Evolutionary conservation across 805 yeast species (phyloP), one percentile per base, ranked within the genome.

Genomic region (Ogataea salicorniae): DNA sequence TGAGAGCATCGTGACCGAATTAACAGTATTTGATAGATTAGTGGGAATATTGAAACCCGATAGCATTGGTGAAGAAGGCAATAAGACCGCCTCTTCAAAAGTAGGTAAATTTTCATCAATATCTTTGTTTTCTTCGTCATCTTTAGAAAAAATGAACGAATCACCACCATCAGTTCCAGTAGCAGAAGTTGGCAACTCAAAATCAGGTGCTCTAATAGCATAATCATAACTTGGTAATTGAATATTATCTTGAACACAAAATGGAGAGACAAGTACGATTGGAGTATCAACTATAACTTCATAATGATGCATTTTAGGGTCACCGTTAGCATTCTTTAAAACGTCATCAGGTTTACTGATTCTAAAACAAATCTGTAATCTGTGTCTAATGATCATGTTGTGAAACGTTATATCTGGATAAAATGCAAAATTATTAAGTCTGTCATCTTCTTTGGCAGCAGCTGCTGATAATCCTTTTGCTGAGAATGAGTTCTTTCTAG

Each of bases 281-380:
- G 94, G 94, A 0, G 92, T 84, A 59, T 86, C 94, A 37, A 86
- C 84, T 39, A 86, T 79, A 18, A 86, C 91, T 56, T 86, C 95
- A 58, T 82, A 86, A 61, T 86, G 91, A 56, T 84, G 89, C 68
- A 80, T 65, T 51, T 76, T 77, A 2, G 69, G 62, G 36, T 65
- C 67, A 4, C 63, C 66, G 39, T 61, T 66, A 13, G 50, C 36
- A 11, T 43, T 46, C 16, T 47, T 50, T 56, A 74, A 41, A 16
- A 65, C 60, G 0, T 77, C 73, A 49, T 82, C 85, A 1, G 80
- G 80, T 55, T 76, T 80, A 13, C 87, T 79, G 26, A 86, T 79
- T 47, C 94, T 69, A 47, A 86, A 75, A 55, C 85, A 80, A 5
- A 86, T 74, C 60, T 86, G 94, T 43, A 86, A 63, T 43, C 90